phyloP scores from a whole-genome alignment of 2,329 filamentous ascomycete genomes.

The Atkinsonella texensis region DNA sequence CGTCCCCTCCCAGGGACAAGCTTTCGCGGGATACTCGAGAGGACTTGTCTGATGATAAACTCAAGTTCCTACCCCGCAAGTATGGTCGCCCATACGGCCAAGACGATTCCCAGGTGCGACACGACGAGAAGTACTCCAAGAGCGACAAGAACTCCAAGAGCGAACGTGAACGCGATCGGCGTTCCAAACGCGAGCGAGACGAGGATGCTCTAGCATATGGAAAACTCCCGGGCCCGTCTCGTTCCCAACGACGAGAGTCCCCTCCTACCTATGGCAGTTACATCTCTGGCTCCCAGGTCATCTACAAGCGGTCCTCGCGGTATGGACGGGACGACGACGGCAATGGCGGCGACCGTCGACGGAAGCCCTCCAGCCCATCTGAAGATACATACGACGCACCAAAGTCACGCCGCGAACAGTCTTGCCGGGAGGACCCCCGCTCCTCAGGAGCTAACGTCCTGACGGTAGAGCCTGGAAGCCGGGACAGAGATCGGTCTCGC shows the following conservation, averaged over 20 bases:
- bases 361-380: constrained; percentile 6
- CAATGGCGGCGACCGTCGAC: constrained; percentile 4
- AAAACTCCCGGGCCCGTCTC: constrained; percentile 15
- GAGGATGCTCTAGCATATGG: constrained; percentile 43
- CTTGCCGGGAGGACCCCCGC: constrained; percentile 23
- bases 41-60: constrained; percentile 22
- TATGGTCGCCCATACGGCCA: constrained; percentile 28
- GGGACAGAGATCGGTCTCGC: constrained; percentile 22
- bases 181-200: constrained; percentile 13
- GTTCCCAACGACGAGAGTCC: constrained; percentile 12
- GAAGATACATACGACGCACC: constrained; percentile 11
- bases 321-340: constrained; percentile 9
- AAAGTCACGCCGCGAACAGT: constrained; percentile 12
- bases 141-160: constrained; percentile 15
- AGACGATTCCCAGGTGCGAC: constrained; percentile 3
- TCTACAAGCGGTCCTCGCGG: constrained; percentile 13
- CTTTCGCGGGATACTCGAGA: constrained; percentile 9
- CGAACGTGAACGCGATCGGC: constrained; percentile 7
- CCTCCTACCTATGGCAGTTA: constrained; percentile 18
- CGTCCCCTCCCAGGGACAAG: constrained; percentile 11
- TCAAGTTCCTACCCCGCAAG: constrained; percentile 36
- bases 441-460: constrained; percentile 27
- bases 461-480: constrained; percentile 27
- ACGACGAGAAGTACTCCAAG: constrained; percentile 8
- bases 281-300: constrained; percentile 11